A percentile compares a stretch with the other conserved stretches of the same genome.
Evolutionary conservation across 2,329 filamentous ascomycete species (phyloP).

Genomic region (Microsporum audouinii): DNA sequence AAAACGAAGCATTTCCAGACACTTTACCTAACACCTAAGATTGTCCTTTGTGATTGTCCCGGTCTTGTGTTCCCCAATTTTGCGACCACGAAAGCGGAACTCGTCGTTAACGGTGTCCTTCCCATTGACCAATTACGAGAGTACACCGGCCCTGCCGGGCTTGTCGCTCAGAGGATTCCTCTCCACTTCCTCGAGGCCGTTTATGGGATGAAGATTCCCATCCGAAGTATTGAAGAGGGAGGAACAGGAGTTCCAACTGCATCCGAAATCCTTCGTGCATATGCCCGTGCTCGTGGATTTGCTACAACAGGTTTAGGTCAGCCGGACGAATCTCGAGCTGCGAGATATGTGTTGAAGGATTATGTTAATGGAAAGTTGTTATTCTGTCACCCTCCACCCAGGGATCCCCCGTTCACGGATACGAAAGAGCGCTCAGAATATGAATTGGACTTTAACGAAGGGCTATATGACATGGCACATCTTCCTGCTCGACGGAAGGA

Average conservation of each 20-base stretch:
- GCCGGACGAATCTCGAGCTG: conserved; percentile 85
- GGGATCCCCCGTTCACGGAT: conserved; percentile 39
- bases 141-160: conserved; percentile 71
- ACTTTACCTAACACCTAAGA: conserved; percentile 78
- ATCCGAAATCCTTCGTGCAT: conserved; percentile 72
- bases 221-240: conserved; percentile 74
- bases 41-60: conserved; percentile 93
- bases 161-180: conserved; percentile 77
- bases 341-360: conserved; percentile 83
- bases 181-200: conserved; percentile 80
- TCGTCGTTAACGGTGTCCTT: conserved; percentile 87
- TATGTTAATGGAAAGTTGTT: conserved; percentile 94
- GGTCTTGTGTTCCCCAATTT: conserved; percentile 67
- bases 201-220: conserved; percentile 83
- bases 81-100: conserved; percentile 36
- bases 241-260: conserved; percentile 78
- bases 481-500: conserved; percentile 70
- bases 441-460: conserved; percentile 63
- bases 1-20: conserved; percentile 99
- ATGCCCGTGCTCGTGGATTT: conserved; percentile 82
- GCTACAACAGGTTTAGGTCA: conserved; percentile 79
- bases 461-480: conserved; percentile 73
- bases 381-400: conserved; percentile 77
- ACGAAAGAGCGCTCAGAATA: not conserved
- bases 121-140: conserved; percentile 95